A percentile compares a stretch with the other conserved stretches of the same genome.
phyloP scores from a whole-genome alignment of 148 eudicot genomes.

The Linanthus parryae region DNA sequence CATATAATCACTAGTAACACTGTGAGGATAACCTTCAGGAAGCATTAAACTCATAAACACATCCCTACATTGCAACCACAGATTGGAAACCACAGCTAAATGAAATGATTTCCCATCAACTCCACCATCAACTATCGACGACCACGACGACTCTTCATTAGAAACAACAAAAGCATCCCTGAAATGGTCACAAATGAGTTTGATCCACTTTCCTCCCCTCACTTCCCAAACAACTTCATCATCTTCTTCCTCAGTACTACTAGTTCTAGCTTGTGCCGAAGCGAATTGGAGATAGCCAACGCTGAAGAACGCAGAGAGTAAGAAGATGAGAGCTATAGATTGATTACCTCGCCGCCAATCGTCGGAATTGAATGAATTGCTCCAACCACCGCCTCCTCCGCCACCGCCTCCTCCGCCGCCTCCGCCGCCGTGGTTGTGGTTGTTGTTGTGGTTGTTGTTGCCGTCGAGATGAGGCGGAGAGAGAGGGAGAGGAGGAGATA shows the following conservation, averaged over 20 bases:
- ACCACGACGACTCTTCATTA: conserved; percentile 17
- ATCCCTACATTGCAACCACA: conserved; percentile 59
- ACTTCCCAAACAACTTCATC: conserved; percentile 52
- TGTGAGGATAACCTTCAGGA: conserved; percentile 87
- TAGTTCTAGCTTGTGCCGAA: conserved; percentile 39
- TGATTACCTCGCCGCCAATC: conserved; percentile 20
- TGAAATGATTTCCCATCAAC: conserved; percentile 4
- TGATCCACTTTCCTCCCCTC: conserved; percentile 54
- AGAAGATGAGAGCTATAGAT: conserved; percentile 10
- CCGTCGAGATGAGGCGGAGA: background rate
- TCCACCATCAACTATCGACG: conserved; percentile 1
- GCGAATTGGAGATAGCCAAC: conserved; percentile 22
- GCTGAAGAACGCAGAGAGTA: conserved; percentile 25
- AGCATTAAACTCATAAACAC: conserved; percentile 56
- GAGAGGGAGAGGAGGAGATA: background rate
- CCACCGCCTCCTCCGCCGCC: conserved; percentile 32
- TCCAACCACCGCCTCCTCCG: conserved; percentile 19
- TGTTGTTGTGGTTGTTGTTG: conserved; percentile 12
- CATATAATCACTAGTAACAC: conserved; percentile 89
- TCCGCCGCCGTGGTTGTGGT: conserved; percentile 16
- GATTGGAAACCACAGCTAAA: conserved; percentile 13
- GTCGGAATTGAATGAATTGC: conserved; percentile 12
- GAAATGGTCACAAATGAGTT: conserved; percentile 50
- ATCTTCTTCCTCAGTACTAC: background rate
- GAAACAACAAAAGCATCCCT: conserved; percentile 56